Evolutionary conservation across 768 basidiomycete species (phyloP).

Genomic region (Mycena rosella): DNA sequence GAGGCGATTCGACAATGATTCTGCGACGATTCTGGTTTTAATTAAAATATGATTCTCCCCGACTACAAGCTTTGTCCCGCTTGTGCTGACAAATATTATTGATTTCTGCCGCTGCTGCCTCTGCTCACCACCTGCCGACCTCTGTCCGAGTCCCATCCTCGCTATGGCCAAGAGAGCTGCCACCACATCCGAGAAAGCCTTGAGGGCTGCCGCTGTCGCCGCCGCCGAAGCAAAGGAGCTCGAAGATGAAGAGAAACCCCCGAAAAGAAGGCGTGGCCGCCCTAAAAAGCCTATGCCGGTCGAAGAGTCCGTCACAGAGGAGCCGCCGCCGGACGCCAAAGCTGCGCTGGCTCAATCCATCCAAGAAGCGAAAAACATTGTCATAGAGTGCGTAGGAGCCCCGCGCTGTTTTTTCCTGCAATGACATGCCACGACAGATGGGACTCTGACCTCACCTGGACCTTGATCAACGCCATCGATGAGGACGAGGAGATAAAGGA

Average conservation of each 20-base stretch:
- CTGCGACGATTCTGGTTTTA: background rate
- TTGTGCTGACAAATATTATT: background rate
- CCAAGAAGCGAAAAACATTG: background rate
- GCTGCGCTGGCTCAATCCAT: background rate
- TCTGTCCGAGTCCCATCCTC: background rate
- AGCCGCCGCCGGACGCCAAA: no score
- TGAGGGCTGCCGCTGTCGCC: background rate
- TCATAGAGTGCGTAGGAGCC: slow-evolving; percentile 1
- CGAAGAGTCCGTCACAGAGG: background rate
- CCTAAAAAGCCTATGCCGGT: background rate
- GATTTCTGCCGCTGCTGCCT: background rate
- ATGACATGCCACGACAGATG: background rate
- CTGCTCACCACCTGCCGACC: background rate
- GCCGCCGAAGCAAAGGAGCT: background rate
- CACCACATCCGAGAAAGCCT: background rate
- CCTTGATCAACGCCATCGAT: slow-evolving; percentile 5
- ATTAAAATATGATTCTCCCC: background rate
- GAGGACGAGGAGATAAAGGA: background rate
- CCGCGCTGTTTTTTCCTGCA: background rate
- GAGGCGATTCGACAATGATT: slow-evolving; percentile 7
- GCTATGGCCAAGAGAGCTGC: slow-evolving; percentile 8
- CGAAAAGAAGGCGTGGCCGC: background rate
- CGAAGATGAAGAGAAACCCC: background rate
- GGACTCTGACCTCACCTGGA: slow-evolving; percentile 5
- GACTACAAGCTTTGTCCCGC: background rate